Conservation (phyloP, 306 rosid species). For the Vigna trinervia region DNA sequence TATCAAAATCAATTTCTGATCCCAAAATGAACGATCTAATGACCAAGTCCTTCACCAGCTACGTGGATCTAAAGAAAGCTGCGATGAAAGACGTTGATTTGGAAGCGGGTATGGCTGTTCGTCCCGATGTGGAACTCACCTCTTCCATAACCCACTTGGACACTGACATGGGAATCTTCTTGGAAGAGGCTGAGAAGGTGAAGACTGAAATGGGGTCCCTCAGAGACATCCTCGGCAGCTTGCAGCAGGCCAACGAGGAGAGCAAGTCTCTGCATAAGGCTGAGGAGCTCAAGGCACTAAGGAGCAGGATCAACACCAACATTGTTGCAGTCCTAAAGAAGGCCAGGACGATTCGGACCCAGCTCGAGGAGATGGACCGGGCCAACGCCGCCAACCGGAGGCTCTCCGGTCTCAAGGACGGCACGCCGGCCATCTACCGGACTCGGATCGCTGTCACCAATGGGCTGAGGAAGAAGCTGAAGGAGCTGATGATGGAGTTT, state of each 20-base stretch:
- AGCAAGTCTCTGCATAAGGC: constrained; percentile 72
- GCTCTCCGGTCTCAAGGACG: constrained; percentile 67
- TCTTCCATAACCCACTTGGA: constrained; percentile 52
- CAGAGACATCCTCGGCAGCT: constrained; percentile 54
- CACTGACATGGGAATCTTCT: constrained; percentile 66
- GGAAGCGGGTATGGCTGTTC: constrained; percentile 60
- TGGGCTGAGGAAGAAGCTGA: constrained; percentile 76
- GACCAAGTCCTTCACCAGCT: constrained; percentile 88
- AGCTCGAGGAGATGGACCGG: constrained; percentile 78
- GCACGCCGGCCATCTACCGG: constrained; percentile 67
- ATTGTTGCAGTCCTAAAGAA: constrained; percentile 64
- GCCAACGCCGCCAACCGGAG: constrained; percentile 73
- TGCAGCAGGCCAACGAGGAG: constrained; percentile 77
- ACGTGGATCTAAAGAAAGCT: constrained; percentile 80
- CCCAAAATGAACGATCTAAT: constrained; percentile 77
- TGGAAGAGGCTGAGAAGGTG: constrained; percentile 85
- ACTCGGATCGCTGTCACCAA: constrained; percentile 76
- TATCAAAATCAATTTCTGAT: neutral
- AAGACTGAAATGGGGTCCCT: constrained; percentile 65
- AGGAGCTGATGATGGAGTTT: constrained; percentile 91
- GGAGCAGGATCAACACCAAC: constrained; percentile 61
- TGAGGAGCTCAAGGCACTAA: constrained; percentile 63
- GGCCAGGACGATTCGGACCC: constrained; percentile 57
- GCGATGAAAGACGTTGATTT: constrained; percentile 82
- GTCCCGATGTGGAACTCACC: constrained; percentile 47